Conservation (phyloP, 345 rosid genomes). For the Sonneratia alba region DNA sequence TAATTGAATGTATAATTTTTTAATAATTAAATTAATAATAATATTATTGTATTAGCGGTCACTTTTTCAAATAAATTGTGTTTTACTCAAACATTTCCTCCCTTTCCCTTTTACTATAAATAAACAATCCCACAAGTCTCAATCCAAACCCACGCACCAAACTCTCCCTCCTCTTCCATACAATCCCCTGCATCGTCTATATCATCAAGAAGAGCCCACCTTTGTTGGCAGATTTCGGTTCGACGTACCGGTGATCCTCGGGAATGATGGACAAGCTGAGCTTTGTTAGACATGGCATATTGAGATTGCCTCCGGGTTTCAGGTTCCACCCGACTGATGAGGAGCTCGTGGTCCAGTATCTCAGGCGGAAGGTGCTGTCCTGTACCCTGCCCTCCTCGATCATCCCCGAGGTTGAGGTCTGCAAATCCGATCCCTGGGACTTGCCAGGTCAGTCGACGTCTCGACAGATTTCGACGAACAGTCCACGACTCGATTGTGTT, state of each 20-base stretch:
- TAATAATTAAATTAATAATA: too few relatives aligned
- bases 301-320: constrained; percentile 84
- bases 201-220: not conserved
- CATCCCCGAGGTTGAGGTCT: constrained; percentile 82
- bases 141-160: not conserved
- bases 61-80: too few relatives aligned
- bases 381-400: constrained; percentile 77
- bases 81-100: constrained; percentile 10
- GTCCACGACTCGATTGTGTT: not conserved
- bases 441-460: constrained; percentile 58
- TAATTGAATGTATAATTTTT: too few relatives aligned
- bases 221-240: not conserved
- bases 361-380: constrained; percentile 48
- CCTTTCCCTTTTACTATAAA: constrained; percentile 10
- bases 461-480: not conserved
- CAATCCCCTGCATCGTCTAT: too few relatives aligned
- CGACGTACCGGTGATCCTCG: not conserved
- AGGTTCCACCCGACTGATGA: constrained; percentile 93
- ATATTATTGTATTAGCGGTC: too few relatives aligned
- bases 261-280: constrained; percentile 40
- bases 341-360: constrained; percentile 73
- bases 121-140: constrained; percentile 2
- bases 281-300: constrained; percentile 49
- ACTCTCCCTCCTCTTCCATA: not conserved
- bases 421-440: constrained; percentile 92